Conservation (phyloP, 2,329 filamentous ascomycete species). For the Neofusicoccum laricinum region DNA sequence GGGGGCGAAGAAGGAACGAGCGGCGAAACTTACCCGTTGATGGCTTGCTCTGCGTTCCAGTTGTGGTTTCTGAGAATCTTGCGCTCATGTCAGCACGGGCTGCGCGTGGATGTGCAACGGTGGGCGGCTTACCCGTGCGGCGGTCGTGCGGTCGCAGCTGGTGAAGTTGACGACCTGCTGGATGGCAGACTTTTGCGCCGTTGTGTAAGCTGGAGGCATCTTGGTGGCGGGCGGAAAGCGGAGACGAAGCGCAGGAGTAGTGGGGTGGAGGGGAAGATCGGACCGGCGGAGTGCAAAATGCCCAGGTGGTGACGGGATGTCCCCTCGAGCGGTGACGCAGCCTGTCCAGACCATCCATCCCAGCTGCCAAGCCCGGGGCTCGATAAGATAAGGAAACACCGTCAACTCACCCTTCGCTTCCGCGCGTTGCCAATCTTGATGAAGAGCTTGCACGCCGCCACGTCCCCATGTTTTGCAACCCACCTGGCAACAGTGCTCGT, state of each 20-base stretch:
- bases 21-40: conserved; percentile 44
- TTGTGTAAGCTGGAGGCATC: conserved; percentile 47
- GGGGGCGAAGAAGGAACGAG: not conserved
- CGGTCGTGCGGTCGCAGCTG: conserved; percentile 42
- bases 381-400: not conserved
- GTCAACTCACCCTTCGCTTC: not conserved
- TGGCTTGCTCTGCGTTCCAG: conserved; percentile 45
- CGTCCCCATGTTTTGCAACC: not conserved
- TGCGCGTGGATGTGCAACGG: not conserved
- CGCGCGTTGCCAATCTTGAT: not conserved
- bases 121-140: conserved; percentile 31
- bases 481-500: not conserved
- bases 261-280: conserved; percentile 1
- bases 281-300: conserved; percentile 7
- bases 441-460: not conserved
- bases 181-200: conserved; percentile 46
- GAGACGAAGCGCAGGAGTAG: not conserved
- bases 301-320: conserved; percentile 3
- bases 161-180: conserved; percentile 45
- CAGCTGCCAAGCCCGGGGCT: not conserved
- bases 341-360: not conserved
- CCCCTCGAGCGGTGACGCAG: conserved; percentile 17
- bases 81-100: conserved; percentile 9
- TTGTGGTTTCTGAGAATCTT: conserved; percentile 44
- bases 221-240: conserved; percentile 19